Evolutionary conservation across 345 rosid species (phyloP), one percentile per base, ranked within the genome.

Genomic region (Crucihimalaya himalaica): DNA sequence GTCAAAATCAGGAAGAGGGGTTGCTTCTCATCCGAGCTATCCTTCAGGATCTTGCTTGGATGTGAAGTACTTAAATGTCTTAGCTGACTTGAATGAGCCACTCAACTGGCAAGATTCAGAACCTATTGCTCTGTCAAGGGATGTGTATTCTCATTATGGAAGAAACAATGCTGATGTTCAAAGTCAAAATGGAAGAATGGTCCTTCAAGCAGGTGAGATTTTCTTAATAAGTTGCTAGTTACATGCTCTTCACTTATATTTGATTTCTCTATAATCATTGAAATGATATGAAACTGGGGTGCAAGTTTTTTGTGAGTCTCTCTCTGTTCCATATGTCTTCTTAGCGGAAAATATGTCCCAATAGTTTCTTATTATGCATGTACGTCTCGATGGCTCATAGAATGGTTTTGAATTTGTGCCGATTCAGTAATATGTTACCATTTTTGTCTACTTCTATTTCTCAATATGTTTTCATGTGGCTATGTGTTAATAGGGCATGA

Each of bases 61-160:
- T 70, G 67, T 61, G 45, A 67, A 76, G 83, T 66, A 71, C 60
- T 64, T 72, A 18, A 51, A 37, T 12, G 75, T 81, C 50, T 65
- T 81, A 48, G 67, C 80, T 7, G 84, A 84, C 76, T 81, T 84
- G 77, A 87, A 89, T 74, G 85, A 84, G 75, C 88, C 91, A 47
- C 64, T 69, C 61, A 65, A 58, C 40, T 55, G 81, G 73, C 80
- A 79, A 50, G 86, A 81, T 48, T 64, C 83, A 57, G 76, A 68
- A 79, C 69, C 79, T 37, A 69, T 75, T 66, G 6, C 66, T 71
- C 27, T 27, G 37, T 66, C 19, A 71, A 75, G 75, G 66, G 75
- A 61, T 73, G 75, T 66, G 67, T 78, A 81, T 78, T 31, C 71
- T 84, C 79, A 69, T 66, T 85, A 20, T 66, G 84, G 76, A 71